Percentiles rank a stretch among this genome's conserved stretches.
Conservation (phyloP, 2,329 filamentous ascomycete species). For the Escovopsis sp. region DNA sequence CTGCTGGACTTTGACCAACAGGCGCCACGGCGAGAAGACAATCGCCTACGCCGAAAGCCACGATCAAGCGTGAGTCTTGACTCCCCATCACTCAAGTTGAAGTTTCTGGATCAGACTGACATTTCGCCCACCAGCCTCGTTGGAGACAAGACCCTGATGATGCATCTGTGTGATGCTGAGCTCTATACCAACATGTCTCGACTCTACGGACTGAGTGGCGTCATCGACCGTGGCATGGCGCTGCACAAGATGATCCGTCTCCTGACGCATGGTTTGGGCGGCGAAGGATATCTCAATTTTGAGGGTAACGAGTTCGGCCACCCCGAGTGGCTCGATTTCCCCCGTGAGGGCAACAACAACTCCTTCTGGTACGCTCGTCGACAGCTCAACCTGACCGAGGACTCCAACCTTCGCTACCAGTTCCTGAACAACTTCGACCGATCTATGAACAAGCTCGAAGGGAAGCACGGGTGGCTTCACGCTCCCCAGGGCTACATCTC, state of each 20-base stretch:
- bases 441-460: constrained; percentile 77
- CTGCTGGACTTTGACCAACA: constrained; percentile 77
- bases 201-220: constrained; percentile 66
- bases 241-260: constrained; percentile 97
- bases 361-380: constrained; percentile 90
- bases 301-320: constrained; percentile 98
- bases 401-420: constrained; percentile 69
- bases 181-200: constrained; percentile 97
- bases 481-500: constrained; percentile 79
- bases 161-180: constrained; percentile 95
- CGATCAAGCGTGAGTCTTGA: constrained; percentile 71
- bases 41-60: constrained; percentile 97
- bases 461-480: constrained; percentile 83
- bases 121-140: constrained; percentile 54
- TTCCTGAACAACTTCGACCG: constrained; percentile 91
- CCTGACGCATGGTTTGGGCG: constrained; percentile 78
- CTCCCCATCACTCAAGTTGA: background rate
- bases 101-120: constrained; percentile 7
- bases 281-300: constrained; percentile 96
- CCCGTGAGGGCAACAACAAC: constrained; percentile 80
- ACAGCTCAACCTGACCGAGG: constrained; percentile 85
- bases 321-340: constrained; percentile 98
- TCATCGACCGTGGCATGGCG: constrained; percentile 81
- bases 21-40: constrained; percentile 91
- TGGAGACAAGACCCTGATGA: constrained; percentile 91